A percentile compares a stretch with the other conserved stretches of the same genome.
phyloP scores from a whole-genome alignment of 345 rosid genomes.

The Citrus sp. region DNA sequence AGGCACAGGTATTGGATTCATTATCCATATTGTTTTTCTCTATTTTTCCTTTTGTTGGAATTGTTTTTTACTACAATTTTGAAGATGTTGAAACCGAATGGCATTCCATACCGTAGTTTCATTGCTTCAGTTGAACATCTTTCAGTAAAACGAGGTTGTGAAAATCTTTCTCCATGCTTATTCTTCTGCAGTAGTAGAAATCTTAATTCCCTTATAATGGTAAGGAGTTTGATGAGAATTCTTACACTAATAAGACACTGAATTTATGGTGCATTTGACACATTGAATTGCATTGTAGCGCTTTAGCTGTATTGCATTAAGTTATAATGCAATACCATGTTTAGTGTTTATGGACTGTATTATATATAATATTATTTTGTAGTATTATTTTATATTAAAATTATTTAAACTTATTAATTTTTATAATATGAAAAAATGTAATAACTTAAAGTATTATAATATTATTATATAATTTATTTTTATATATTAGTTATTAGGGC shows the following conservation, averaged over 20 bases:
- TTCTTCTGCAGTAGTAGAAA: neutral
- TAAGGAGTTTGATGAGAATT: neutral
- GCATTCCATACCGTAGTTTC: neutral
- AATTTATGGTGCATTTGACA: too few species aligned
- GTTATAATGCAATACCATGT: too few species aligned
- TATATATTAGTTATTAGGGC: too few species aligned
- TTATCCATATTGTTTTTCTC: neutral
- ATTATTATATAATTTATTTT: too few species aligned
- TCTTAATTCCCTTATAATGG: neutral
- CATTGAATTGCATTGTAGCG: too few species aligned
- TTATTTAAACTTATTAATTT: too few species aligned
- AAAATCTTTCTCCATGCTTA: neutral
- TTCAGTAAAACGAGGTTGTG: neutral
- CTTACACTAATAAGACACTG: neutral
- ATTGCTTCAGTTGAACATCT: neutral
- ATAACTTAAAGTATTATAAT: too few species aligned
- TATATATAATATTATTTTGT: too few species aligned
- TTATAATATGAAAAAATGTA: too few species aligned
- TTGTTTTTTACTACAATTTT: neutral
- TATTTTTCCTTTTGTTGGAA: neutral
- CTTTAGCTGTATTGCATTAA: too few species aligned
- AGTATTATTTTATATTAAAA: too few species aligned
- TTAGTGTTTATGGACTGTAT: too few species aligned
- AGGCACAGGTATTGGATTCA: slow-evolving; percentile 41
- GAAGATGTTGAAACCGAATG: neutral